phyloP scores from a whole-genome alignment of 2,329 filamentous ascomycete species.

The Fusarium fujikuroi region DNA sequence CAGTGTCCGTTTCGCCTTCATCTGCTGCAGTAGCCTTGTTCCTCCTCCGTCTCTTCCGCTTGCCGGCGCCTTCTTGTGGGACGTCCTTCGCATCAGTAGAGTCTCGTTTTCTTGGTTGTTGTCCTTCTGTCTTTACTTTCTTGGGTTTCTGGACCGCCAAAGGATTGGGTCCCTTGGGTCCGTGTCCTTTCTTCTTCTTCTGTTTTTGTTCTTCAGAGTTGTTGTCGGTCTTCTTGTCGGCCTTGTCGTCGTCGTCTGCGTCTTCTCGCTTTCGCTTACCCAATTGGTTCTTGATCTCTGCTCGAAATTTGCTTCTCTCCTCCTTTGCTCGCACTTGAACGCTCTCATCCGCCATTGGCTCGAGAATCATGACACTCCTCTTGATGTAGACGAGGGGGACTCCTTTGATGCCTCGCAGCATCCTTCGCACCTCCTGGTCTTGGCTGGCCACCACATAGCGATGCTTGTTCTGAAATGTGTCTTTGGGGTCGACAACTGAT shows the following conservation, averaged over 20 bases:
- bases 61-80: slow-evolving; percentile 42
- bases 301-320: slow-evolving; percentile 79
- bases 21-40: slow-evolving; percentile 39
- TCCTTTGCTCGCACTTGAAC: slow-evolving; percentile 71
- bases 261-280: slow-evolving; percentile 64
- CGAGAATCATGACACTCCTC: slow-evolving; percentile 76
- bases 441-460: slow-evolving; percentile 83
- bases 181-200: slow-evolving; percentile 68
- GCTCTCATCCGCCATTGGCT: slow-evolving; percentile 78
- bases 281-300: slow-evolving; percentile 68
- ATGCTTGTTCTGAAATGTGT: slow-evolving; percentile 76
- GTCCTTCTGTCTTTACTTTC: slow-evolving; percentile 53
- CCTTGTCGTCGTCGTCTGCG: slow-evolving; percentile 50
- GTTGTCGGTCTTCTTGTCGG: slow-evolving; percentile 18
- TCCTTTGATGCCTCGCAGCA: slow-evolving; percentile 74
- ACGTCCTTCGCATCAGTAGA: slow-evolving; percentile 41
- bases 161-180: slow-evolving; percentile 76
- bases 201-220: slow-evolving; percentile 44
- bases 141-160: slow-evolving; percentile 76
- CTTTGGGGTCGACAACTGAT: slow-evolving; percentile 83
- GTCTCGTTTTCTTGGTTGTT: slow-evolving; percentile 49
- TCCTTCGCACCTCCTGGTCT: slow-evolving; percentile 69
- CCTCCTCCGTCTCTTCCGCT: slow-evolving; percentile 49
- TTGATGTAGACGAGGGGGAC: slow-evolving; percentile 83
- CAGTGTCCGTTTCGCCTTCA: slow-evolving; percentile 18